Conservation (phyloP, 139 green algal genomes). For the Chlorella sp. region DNA sequence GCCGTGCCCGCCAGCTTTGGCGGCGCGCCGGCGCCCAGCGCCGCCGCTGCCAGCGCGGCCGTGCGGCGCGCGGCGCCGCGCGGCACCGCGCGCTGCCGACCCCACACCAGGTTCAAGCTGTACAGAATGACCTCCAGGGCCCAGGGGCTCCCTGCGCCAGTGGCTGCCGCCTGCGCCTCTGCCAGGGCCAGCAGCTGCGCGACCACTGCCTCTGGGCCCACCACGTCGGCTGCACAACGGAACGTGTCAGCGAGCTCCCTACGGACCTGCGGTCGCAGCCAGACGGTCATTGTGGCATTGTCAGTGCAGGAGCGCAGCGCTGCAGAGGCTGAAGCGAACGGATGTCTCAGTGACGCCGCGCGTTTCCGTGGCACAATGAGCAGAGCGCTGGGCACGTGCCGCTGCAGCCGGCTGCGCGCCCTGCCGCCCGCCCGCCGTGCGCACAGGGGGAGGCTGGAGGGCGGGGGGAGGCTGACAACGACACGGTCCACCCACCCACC, state of each 20-base stretch:
- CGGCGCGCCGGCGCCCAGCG: background rate
- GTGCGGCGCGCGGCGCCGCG: background rate
- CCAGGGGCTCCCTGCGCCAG: conserved; percentile 2
- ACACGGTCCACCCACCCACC: conserved; percentile 34
- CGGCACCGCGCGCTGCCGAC: conserved; percentile 17
- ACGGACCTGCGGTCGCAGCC: conserved; percentile 45
- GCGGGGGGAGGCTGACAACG: no score
- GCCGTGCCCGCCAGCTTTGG: conserved; percentile 70
- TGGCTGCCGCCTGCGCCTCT: background rate
- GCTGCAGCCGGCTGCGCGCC: no score
- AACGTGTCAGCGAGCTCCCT: conserved; percentile 55
- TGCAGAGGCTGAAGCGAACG: background rate
- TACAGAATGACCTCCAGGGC: conserved; percentile 59
- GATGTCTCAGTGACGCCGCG: background rate
- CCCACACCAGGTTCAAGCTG: conserved; percentile 61
- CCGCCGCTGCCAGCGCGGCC: background rate
- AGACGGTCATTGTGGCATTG: no score
- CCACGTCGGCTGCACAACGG: conserved; percentile 13
- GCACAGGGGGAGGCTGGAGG: no score
- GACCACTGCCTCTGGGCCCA: conserved; percentile 9
- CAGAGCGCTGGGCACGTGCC: background rate
- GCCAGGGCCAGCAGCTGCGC: conserved; percentile 26
- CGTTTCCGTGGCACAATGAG: background rate
- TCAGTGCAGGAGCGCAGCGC: background rate
- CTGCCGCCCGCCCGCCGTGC: no score